phyloP scores from a whole-genome alignment of 352 stramenopile species.

The Pythium oligandrum region DNA sequence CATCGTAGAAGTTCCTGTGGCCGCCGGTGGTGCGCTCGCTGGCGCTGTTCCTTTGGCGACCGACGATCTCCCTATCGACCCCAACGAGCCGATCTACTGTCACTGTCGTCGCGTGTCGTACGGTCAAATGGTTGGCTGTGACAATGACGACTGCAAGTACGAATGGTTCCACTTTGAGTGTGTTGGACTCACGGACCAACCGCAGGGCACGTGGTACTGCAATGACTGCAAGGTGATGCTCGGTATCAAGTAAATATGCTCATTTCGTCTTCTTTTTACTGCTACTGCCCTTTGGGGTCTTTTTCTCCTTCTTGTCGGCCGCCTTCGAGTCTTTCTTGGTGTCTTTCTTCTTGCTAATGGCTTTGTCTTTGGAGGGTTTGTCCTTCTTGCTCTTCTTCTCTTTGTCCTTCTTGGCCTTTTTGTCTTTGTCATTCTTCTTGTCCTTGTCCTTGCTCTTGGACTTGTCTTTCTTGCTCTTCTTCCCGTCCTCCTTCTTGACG shows the following conservation, averaged over 20 bases:
- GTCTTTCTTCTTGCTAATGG: slow-evolving; percentile 22
- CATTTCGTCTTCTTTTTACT: slow-evolving; percentile 20
- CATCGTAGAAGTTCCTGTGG: too few species aligned
- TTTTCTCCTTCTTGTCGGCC: slow-evolving; percentile 28
- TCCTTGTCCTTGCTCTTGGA: slow-evolving; percentile 24
- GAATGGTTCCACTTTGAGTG: slow-evolving; percentile 92
- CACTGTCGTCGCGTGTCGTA: slow-evolving; percentile 84
- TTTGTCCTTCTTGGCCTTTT: slow-evolving; percentile 6
- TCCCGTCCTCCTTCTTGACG: slow-evolving; percentile 7
- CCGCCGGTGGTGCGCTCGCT: too few species aligned
- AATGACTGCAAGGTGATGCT: slow-evolving; percentile 69
- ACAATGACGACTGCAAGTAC: slow-evolving; percentile 92
- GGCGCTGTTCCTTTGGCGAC: slow-evolving; percentile 30
- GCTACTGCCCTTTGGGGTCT: slow-evolving; percentile 4
- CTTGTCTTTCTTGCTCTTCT: slow-evolving; percentile 23
- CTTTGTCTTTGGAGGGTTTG: neutral
- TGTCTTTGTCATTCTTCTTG: slow-evolving; percentile 20
- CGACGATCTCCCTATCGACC: slow-evolving; percentile 81
- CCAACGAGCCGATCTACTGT: slow-evolving; percentile 87
- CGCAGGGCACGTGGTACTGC: slow-evolving; percentile 81
- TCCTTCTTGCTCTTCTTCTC: slow-evolving; percentile 8
- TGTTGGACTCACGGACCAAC: slow-evolving; percentile 82
- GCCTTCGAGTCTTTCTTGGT: slow-evolving; percentile 26
- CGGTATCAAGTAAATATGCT: slow-evolving; percentile 47
- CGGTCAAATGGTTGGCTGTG: slow-evolving; percentile 90